These are phyloP conservation scores for Arthromyces matolae DNA, from an alignment of 768 basidiomycete species.

Conservation along the genomic window DNA sequence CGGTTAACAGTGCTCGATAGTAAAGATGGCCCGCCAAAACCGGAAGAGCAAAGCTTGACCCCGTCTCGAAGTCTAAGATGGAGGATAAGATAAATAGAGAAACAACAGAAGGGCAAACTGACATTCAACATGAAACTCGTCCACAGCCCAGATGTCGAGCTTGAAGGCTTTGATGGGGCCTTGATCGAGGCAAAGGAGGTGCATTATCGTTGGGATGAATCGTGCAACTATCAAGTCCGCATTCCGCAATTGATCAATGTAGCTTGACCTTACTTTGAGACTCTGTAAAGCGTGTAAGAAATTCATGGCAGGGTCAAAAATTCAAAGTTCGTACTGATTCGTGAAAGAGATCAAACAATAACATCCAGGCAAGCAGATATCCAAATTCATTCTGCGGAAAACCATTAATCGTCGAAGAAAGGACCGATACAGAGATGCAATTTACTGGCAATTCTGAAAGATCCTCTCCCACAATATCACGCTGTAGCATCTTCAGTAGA, in stretches of 20 bases:
- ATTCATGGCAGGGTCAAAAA: too few species aligned
- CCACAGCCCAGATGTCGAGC: conserved; percentile 80
- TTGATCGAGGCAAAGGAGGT: conserved; percentile 62
- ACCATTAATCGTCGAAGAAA: too few species aligned
- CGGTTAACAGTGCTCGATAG: conserved; percentile 77
- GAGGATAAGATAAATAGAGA: not conserved
- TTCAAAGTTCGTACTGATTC: conserved; percentile 65
- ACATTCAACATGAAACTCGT: conserved; percentile 80
- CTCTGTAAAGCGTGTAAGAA: conserved; percentile 73
- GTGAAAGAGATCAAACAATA: conserved; percentile 79
- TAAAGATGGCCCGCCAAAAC: conserved; percentile 85
- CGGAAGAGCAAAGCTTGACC: conserved; percentile 46
- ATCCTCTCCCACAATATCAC: conserved; percentile 35
- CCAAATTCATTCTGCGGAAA: conserved; percentile 55
- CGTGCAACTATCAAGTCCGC: conserved; percentile 55
- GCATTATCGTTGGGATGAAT: conserved; percentile 73
- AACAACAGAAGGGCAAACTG: conserved; percentile 20
- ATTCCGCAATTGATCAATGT: conserved; percentile 81
- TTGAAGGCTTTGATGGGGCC: conserved; percentile 69
- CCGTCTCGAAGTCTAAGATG: conserved; percentile 55
- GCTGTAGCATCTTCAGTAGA: conserved; percentile 60
- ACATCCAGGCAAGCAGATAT: conserved; percentile 84
- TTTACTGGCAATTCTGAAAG: conserved; percentile 38
- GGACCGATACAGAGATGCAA: not conserved
- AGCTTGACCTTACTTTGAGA: conserved; percentile 77